Evolutionary conservation across 139 green algal genomes (phyloP).

Genomic region (Chlamydomonas sphaeroides): DNA sequence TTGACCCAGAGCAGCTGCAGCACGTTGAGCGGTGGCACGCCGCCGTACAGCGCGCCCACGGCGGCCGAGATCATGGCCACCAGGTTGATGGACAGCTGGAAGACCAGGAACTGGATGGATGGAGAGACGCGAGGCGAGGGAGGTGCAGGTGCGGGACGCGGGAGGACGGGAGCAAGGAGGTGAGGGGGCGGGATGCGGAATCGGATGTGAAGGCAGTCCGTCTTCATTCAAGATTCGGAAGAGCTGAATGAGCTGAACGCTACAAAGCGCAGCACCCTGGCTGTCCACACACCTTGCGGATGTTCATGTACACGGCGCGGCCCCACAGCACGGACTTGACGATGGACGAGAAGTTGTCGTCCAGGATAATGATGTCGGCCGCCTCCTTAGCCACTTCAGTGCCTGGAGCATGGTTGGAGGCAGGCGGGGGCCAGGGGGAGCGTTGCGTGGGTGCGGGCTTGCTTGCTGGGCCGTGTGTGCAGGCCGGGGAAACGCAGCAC

Average conservation of each 20-base stretch:
- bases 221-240: no score
- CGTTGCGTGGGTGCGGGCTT: background rate
- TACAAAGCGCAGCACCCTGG: no score
- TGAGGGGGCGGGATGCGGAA: background rate
- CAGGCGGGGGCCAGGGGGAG: background rate
- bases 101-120: slow-evolving; percentile 55
- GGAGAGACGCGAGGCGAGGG: no score
- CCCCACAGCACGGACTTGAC: slow-evolving; percentile 97
- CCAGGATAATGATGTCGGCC: slow-evolving; percentile 97
- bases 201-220: slow-evolving; percentile 56
- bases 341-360: slow-evolving; percentile 98
- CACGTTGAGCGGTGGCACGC: slow-evolving; percentile 91
- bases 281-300: no score
- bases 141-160: background rate
- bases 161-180: background rate
- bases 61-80: slow-evolving; percentile 94
- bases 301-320: slow-evolving; percentile 93
- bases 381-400: slow-evolving; percentile 97
- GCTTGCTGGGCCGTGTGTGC: no score
- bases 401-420: no score
- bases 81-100: slow-evolving; percentile 95
- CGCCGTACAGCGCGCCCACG: slow-evolving; percentile 82
- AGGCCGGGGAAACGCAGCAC: no score
- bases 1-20: slow-evolving; percentile 98
- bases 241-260: no score